These are phyloP conservation scores for Phytomonas sp. DNA, from an alignment of 208 protist genomes.

Conservation along the genomic window DNA sequence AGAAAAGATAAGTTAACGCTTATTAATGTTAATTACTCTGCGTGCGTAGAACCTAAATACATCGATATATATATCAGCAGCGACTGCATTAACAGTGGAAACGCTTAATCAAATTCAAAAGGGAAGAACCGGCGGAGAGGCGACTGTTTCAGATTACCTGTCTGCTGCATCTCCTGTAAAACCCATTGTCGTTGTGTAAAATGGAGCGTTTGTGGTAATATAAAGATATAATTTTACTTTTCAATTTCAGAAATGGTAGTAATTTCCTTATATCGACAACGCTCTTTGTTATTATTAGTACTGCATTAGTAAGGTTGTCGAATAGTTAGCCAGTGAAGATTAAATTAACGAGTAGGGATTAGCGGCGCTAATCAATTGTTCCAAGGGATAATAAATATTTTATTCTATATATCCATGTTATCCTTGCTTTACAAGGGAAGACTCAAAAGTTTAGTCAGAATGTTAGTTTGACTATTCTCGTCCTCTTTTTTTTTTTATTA, in stretches of 20 bases:
- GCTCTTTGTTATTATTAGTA: background rate
- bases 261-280: background rate
- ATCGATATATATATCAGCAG: background rate
- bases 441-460: background rate
- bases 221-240: background rate
- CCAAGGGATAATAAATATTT: background rate
- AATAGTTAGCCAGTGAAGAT: background rate
- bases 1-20: background rate
- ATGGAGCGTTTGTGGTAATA: background rate
- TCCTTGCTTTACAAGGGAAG: too few relatives aligned
- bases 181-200: background rate
- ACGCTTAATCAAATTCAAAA: background rate
- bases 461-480: background rate
- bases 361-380: background rate
- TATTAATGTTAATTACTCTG: background rate
- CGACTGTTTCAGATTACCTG: background rate
- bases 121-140: background rate
- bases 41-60: background rate
- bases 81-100: background rate
- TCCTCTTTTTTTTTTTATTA: background rate
- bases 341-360: background rate
- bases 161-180: background rate
- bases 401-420: constrained; percentile 4
- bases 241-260: background rate
- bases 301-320: background rate